Evolutionary conservation across 768 basidiomycete species (phyloP).

Genomic region (Agrocybe chaxingu): DNA sequence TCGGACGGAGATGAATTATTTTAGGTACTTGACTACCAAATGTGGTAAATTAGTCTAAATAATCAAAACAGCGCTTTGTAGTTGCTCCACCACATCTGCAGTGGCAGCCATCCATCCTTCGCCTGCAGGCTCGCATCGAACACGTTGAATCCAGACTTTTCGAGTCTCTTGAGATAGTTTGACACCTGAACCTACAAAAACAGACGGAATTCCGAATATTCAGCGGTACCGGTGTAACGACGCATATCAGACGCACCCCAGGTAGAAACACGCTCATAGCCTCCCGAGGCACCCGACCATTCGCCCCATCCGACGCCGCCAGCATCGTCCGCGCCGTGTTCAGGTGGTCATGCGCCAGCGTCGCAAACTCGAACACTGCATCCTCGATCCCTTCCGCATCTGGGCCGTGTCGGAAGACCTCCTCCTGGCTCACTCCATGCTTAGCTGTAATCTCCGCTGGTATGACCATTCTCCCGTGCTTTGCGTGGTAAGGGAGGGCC

Average conservation of each 20-base stretch:
- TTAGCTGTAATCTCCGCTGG: slow-evolving; percentile 81
- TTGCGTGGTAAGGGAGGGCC: slow-evolving; percentile 74
- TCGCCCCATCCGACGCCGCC: slow-evolving; percentile 43
- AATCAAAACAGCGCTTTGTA: slow-evolving; percentile 33
- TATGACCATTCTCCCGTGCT: slow-evolving; percentile 67
- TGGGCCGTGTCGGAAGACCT: slow-evolving; percentile 61
- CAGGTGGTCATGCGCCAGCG: slow-evolving; percentile 76
- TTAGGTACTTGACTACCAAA: slow-evolving; percentile 36
- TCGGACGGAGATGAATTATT: slow-evolving; percentile 47
- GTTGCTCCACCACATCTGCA: slow-evolving; percentile 54
- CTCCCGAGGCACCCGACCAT: slow-evolving; percentile 47
- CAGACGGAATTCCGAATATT: slow-evolving; percentile 14
- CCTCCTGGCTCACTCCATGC: slow-evolving; percentile 76
- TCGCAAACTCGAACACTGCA: slow-evolving; percentile 83
- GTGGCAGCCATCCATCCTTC: slow-evolving; percentile 77
- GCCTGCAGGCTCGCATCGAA: slow-evolving; percentile 61
- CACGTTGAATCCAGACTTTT: slow-evolving; percentile 68
- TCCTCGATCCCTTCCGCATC: slow-evolving; percentile 62
- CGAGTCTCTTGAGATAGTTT: slow-evolving; percentile 62
- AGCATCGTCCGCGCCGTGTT: slow-evolving; percentile 68
- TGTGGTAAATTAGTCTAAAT: slow-evolving; percentile 23
- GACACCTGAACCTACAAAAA: slow-evolving; percentile 58
- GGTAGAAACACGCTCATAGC: slow-evolving; percentile 73
- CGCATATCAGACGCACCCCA: slow-evolving; percentile 50
- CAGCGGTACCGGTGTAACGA: slow-evolving; percentile 18